Base-by-base conservation (phyloP, 768 basidiomycete genomes). In the Boletus tomentosulus region DNA sequence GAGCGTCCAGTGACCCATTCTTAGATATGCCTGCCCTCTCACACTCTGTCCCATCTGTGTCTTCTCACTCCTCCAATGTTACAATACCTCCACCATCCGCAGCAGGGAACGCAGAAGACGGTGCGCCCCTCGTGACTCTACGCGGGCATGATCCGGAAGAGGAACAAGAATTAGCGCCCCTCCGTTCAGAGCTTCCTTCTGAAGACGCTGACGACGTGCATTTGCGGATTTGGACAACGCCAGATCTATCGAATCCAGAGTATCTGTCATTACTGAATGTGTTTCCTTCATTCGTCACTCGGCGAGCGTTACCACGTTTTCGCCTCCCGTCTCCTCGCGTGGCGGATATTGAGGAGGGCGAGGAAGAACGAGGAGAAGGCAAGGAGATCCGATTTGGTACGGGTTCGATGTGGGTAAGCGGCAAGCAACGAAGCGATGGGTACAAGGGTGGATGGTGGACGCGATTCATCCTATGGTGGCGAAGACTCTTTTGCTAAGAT, bases 371-470 rank as follows among this genome's bases (percentile, higher is more conserved):
- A 35, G 73, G 67, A 16, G 81, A 82, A 59, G 76, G 75, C 56
- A 79, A 78, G 51, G 78, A 79, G 34, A 78, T 92, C 54, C 79
- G 78, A 30, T 82, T 83, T 66, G 92, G 92, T 19, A 93, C 92
- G n/a, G 92, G 92, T 8, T 74, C 78, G 45, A 86, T 95, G 81
- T 90, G 87, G 85, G 71, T 90, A 28, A 84, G 89, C 51, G 65
- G 76, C 22, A 82, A 78, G 61, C 64, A 70, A 42, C 83, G 92
- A 35, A 70, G 72, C 37, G 76, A 78, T 28, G 86, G 82, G 11
- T 92, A 85, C 83, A 74, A 82, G 63, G 90, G 92, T 22, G 76
- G 81, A 42, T 88, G 84, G 82, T 93, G 89, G 89, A 81, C 81
- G 42, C 76, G 86, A 57, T 83, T 94, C 64, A 72, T 82, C 60